Evolutionary conservation across 2,329 filamentous ascomycete genomes (phyloP).

Genomic region (Paraconiothyrium brasiliense): DNA sequence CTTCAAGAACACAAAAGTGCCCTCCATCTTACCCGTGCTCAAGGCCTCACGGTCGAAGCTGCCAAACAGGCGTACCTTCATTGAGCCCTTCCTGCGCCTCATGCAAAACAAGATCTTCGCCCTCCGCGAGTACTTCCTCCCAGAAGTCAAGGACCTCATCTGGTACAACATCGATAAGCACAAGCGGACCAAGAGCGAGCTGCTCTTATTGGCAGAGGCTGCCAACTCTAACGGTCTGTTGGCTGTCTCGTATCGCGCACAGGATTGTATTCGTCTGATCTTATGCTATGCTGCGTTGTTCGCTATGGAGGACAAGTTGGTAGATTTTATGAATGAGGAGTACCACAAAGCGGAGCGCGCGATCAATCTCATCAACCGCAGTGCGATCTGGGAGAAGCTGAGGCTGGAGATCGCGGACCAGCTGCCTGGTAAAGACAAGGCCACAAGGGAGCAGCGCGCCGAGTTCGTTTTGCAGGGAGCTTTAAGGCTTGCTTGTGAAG

Average conservation of each 20-base stretch:
- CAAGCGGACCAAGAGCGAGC: not conserved
- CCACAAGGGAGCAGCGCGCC: not conserved
- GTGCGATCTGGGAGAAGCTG: not conserved
- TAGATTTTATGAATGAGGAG: not conserved
- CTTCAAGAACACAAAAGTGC: not conserved
- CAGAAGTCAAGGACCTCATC: conserved; percentile 4
- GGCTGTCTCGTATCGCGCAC: not conserved
- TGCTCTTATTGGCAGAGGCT: not conserved
- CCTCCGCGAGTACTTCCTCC: conserved; percentile 4
- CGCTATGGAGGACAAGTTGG: not conserved
- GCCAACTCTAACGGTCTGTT: not conserved
- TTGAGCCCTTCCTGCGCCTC: not conserved
- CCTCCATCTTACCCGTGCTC: not conserved
- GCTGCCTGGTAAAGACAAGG: conserved; percentile 3
- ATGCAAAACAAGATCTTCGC: conserved; percentile 8
- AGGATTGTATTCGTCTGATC: conserved; percentile 1
- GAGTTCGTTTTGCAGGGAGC: not conserved
- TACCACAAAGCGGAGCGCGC: not conserved
- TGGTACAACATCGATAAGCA: not conserved
- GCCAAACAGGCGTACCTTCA: not conserved
- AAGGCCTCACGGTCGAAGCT: not conserved
- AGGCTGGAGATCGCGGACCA: conserved; percentile 5
- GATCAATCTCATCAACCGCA: not conserved
- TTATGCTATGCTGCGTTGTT: conserved; percentile 7
- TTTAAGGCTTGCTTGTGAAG: not conserved